Conservation (phyloP, 139 green algal genomes). For the Asterochloris sp. region DNA sequence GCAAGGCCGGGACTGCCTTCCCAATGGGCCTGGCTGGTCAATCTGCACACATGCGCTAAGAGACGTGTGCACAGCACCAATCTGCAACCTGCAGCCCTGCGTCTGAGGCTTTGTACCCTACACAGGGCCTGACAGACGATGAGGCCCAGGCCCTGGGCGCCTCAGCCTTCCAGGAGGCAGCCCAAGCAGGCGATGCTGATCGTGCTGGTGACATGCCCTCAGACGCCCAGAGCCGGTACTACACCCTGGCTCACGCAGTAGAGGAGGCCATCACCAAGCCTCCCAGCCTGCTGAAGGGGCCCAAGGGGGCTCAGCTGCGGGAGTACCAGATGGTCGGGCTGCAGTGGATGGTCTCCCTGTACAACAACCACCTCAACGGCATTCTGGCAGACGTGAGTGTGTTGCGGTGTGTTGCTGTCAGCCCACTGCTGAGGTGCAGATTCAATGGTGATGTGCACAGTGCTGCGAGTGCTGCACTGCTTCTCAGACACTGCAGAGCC, state of each 20-base stretch:
- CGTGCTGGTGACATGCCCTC: slow-evolving; percentile 16
- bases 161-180: slow-evolving; percentile 53
- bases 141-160: slow-evolving; percentile 58
- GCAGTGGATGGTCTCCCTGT: slow-evolving; percentile 96
- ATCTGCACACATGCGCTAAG: no score
- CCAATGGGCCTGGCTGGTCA: no score
- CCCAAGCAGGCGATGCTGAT: slow-evolving; percentile 29
- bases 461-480: no score
- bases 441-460: no score
- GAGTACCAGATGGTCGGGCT: slow-evolving; percentile 93
- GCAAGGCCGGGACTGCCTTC: no score
- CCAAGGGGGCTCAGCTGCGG: slow-evolving; percentile 63
- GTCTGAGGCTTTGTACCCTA: neutral
- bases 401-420: no score
- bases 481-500: no score
- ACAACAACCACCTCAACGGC: slow-evolving; percentile 96
- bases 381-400: slow-evolving; percentile 69
- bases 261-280: slow-evolving; percentile 62
- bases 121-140: slow-evolving; percentile 59
- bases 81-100: neutral
- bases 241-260: slow-evolving; percentile 47
- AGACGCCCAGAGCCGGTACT: slow-evolving; percentile 70
- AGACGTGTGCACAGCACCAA: no score
- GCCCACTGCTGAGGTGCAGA: no score
- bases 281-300: slow-evolving; percentile 68